Percentiles rank a stretch among this genome's conserved stretches.
These are phyloP conservation scores for Yamadazyma songkhlaensis DNA, from an alignment of 1,139 yeast species.

Conservation along the genomic window DNA sequence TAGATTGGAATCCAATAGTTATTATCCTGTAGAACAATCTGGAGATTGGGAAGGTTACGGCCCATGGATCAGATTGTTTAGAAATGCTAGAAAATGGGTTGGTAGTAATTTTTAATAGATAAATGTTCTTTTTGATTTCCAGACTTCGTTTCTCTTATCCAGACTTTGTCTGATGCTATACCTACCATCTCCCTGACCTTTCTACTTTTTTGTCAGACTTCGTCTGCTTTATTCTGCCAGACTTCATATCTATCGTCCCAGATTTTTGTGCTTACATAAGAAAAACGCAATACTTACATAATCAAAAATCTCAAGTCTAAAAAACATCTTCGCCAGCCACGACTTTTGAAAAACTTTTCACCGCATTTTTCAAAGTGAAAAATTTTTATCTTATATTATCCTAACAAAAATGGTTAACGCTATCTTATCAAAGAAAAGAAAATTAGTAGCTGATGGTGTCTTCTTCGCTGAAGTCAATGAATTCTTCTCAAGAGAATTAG, in stretches of 20 bases:
- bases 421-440: conserved; percentile 80
- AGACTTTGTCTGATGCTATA: no score
- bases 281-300: conserved; percentile 4
- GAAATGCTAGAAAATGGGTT: conserved; percentile 95
- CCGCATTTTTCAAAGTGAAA: conserved; percentile 2
- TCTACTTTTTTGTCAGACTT: no score
- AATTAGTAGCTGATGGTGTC: conserved; percentile 99
- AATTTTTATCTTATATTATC: conserved; percentile 1
- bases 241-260: no score
- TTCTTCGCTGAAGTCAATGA: conserved; percentile 99
- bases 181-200: no score
- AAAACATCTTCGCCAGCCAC: not conserved
- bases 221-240: no score
- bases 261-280: not conserved
- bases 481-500: conserved; percentile 99
- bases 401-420: conserved; percentile 37
- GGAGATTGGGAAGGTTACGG: conserved; percentile 69
- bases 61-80: conserved; percentile 94
- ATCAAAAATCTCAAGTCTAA: conserved; percentile 4
- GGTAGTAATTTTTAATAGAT: conserved; percentile 3
- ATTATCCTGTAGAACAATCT: conserved; percentile 75
- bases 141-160: no score
- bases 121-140: no score
- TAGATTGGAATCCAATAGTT: conserved; percentile 84
- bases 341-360: conserved; percentile 10